phyloP scores from a whole-genome alignment of 139 green algal genomes.

The Volvox africanus region DNA sequence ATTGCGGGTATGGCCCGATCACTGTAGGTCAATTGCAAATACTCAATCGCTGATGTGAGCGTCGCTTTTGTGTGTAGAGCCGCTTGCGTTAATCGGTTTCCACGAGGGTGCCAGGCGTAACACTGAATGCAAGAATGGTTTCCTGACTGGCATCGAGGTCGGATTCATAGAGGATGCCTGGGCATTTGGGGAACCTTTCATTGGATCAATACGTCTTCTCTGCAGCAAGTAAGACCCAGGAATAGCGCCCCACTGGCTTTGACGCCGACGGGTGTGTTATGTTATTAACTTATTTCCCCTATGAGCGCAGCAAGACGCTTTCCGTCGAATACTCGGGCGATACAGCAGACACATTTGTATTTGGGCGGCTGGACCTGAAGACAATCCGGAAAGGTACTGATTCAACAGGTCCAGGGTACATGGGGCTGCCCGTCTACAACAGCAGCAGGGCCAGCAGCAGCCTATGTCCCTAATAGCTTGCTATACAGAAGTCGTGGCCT shows the following conservation, averaged over 20 bases:
- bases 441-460: too few relatives aligned
- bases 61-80: neutral
- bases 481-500: too few relatives aligned
- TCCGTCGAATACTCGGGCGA: neutral
- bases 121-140: neutral
- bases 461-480: too few relatives aligned
- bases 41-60: neutral
- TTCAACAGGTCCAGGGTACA: neutral
- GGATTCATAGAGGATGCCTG: constrained; percentile 24
- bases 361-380: constrained; percentile 30
- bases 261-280: neutral
- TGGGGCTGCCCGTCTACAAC: too few relatives aligned
- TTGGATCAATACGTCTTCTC: constrained; percentile 2
- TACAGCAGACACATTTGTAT: neutral
- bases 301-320: neutral
- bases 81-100: constrained; percentile 26
- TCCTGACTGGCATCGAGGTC: constrained; percentile 10
- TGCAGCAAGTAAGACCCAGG: constrained; percentile 13
- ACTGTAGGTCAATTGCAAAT: neutral
- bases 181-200: constrained; percentile 32
- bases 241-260: neutral
- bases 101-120: constrained; percentile 20
- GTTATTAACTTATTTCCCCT: neutral
- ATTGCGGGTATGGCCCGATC: neutral
- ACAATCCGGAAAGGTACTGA: constrained; percentile 6